Evolutionary conservation across 2,329 filamentous ascomycete genomes (phyloP).

Genomic region (Trichoderma pleuroti): DNA sequence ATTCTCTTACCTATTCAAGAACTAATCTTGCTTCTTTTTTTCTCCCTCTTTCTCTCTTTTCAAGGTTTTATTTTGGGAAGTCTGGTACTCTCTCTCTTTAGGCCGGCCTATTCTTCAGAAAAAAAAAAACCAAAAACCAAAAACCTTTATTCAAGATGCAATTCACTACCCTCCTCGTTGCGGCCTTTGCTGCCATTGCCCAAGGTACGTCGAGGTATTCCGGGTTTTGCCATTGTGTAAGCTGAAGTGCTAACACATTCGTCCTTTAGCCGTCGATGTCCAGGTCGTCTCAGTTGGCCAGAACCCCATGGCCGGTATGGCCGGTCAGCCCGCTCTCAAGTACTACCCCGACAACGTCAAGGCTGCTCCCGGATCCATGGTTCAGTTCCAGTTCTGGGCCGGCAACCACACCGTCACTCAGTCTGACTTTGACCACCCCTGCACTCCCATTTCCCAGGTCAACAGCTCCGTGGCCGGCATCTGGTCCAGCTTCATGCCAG

Average conservation of each 20-base stretch:
- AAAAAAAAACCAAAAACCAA: slow-evolving; percentile 12
- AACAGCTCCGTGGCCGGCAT: slow-evolving; percentile 55
- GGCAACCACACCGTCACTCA: slow-evolving; percentile 78
- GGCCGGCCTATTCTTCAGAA: slow-evolving; percentile 24
- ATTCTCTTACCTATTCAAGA: slow-evolving; percentile 4
- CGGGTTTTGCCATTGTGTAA: neutral
- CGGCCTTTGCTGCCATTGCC: slow-evolving; percentile 47
- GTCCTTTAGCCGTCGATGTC: slow-evolving; percentile 38
- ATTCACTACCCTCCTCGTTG: slow-evolving; percentile 45
- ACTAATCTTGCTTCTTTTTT: slow-evolving; percentile 21
- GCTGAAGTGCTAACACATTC: neutral
- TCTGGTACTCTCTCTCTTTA: slow-evolving; percentile 19
- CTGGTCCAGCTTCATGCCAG: slow-evolving; percentile 66
- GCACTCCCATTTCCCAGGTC: slow-evolving; percentile 55
- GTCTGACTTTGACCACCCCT: slow-evolving; percentile 70
- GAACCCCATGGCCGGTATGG: slow-evolving; percentile 48
- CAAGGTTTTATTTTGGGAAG: slow-evolving; percentile 20
- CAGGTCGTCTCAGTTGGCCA: slow-evolving; percentile 65
- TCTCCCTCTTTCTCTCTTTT: slow-evolving; percentile 26
- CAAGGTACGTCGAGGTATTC: slow-evolving; percentile 38
- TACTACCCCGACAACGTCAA: slow-evolving; percentile 65
- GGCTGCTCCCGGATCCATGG: slow-evolving; percentile 59
- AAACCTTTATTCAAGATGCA: slow-evolving; percentile 45
- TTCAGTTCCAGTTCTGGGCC: slow-evolving; percentile 64
- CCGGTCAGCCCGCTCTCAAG: slow-evolving; percentile 48